Evolutionary conservation across 208 protist genomes (phyloP).

Genomic region (Leishmania guyanensis): DNA sequence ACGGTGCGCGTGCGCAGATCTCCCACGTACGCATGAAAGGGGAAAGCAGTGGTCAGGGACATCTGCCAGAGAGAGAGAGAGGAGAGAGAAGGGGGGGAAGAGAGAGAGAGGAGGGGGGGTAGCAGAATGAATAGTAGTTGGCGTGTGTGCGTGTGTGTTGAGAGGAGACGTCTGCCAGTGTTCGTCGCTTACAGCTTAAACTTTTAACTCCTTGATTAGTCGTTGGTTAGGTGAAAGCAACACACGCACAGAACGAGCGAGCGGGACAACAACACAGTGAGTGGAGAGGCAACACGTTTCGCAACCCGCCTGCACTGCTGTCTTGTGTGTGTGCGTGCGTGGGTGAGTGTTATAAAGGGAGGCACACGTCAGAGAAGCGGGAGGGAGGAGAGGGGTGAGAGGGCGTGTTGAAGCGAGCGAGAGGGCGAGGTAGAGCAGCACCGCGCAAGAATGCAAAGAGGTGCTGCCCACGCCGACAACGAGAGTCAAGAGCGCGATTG

Average conservation of each 20-base stretch:
- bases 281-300: not conserved
- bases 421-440: conserved; percentile 2
- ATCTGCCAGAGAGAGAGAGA: conserved; percentile 27
- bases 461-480: not conserved
- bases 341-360: conserved; percentile 1
- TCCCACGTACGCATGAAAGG: conserved; percentile 80
- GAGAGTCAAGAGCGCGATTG: not conserved
- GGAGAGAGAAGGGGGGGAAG: not conserved
- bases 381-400: not conserved
- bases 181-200: not conserved
- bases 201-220: not conserved
- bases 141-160: too few relatives aligned
- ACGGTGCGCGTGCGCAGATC: conserved; percentile 81
- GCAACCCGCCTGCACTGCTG: not conserved
- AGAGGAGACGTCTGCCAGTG: not conserved
- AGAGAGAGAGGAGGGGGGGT: not conserved
- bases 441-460: not conserved
- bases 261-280: not conserved
- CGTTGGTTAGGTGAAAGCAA: not conserved
- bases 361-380: not conserved
- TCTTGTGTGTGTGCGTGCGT: not conserved
- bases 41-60: conserved; percentile 89
- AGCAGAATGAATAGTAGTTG: not conserved
- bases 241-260: not conserved
- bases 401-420: not conserved